Percentiles rank a stretch among this genome's conserved stretches.
Conservation (phyloP, 2,329 filamentous ascomycete species). For the Apiospora rasikravindrae region DNA sequence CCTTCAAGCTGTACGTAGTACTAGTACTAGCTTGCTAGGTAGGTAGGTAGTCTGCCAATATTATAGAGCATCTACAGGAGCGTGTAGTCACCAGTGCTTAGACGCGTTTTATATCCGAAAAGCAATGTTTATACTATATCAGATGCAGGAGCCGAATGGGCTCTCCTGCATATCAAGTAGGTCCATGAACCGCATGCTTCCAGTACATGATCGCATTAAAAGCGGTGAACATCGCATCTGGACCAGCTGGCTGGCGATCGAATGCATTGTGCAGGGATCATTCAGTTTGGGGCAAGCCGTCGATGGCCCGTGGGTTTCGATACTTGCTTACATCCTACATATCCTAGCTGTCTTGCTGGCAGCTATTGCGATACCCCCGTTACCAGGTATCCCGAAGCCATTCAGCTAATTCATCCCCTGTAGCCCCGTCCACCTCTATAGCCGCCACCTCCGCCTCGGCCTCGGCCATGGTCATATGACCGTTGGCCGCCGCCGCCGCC, state of each 20-base stretch:
- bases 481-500: conserved; percentile 3
- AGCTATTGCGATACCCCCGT: background rate
- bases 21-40: too few relatives aligned
- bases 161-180: background rate
- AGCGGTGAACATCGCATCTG: background rate
- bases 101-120: background rate
- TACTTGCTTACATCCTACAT: background rate
- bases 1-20: too few relatives aligned
- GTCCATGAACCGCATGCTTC: background rate
- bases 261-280: background rate
- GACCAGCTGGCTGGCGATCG: background rate
- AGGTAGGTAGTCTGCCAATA: too few relatives aligned
- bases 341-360: background rate
- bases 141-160: background rate
- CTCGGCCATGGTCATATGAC: background rate
- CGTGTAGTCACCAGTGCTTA: background rate
- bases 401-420: background rate
- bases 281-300: background rate
- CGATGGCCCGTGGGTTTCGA: background rate
- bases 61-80: background rate
- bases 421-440: conserved; percentile 27
- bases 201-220: background rate
- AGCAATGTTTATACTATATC: background rate
- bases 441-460: conserved; percentile 29
- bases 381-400: background rate